Evolutionary conservation across 202 grass and related monocot species (phyloP), one percentile per base, ranked within the genome.

Genomic region (Thinopyrum obtusiflorum): DNA sequence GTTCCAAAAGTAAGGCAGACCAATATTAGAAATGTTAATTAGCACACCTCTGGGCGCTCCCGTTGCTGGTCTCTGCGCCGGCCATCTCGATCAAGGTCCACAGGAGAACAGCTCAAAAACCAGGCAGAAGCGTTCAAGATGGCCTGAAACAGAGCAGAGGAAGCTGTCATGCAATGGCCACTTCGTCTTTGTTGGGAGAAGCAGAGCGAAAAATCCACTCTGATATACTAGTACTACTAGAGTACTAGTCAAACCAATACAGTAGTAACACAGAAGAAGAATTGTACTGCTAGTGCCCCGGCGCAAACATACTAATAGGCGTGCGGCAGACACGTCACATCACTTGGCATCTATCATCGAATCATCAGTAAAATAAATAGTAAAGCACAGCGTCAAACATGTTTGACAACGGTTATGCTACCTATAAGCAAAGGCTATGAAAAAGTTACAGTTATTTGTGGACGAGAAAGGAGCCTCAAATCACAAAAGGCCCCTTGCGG

Each of bases 11-110:
- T 5, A 73, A 61, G 2, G 2, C 4, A 36, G 35, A 61, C 6
- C 9, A 39, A 49, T 9, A 4, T 65, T 61, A 32, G 77, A 86
- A 61, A 80, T 68, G 49, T 28, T 60, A 80, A 65, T 73, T 79
- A 36, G 21, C 72, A 7, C 32, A 91, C 89, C 89, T 91, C 12
- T 88, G 85, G 26, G 51, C 61, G 55, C 21, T 63, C 71, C 29
- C 78, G 21, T 46, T 64, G 78, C 72, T 88, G 24, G 70, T 39
- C 42, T 91, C 85, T 73, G 55, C 63, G 44, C 28, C 33, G 32
- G 89, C 86, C 89, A 91, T 91, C 6, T 25, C n/a, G n/a, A n/a
- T n/a, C 77, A 85, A 71, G 14, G 5, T 78, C 70, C 72, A 82
- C 39, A 15, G 85, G 55, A 65, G 55, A 65, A 78, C 20, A 77